Base-by-base conservation (phyloP, 768 basidiomycete species). In the Tricholoma sp. region DNA sequence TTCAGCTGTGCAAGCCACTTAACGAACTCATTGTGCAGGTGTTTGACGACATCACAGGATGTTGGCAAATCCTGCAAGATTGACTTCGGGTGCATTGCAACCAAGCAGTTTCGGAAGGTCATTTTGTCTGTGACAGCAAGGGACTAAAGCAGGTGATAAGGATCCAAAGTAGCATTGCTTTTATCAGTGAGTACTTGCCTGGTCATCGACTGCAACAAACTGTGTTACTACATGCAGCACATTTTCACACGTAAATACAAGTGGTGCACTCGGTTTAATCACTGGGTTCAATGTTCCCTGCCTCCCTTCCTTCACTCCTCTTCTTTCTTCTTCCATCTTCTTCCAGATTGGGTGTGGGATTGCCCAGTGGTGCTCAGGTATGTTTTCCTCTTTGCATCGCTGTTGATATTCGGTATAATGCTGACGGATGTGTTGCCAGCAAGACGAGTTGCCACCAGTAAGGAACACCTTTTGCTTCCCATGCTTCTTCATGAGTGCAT, bases 131-230 rank as follows among this genome's bases (percentile, higher is more conserved):
- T 9, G 8, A 36, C 13, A 13, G 8, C 9, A 36, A 36, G 34
- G 34, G 34, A 36, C 34, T 36, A 36, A 36, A 3, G 34, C 34
- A 36, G 34, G 34, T 36, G 34, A 13, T 36, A 13, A 36, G 34
- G 10, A 36, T 36, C 9, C 34, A 36, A 36, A 13, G 13, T 10
- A 10, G 3, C 9, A 13, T 36, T 36, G 10, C 13, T 9, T 36
- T 10, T 2, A 9, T 36, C 10, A 36, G 34, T 36, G 13, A 9
- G 9, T 33, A 65, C 65, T n/a, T n/a, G n/a, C n/a, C 56, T 62
- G 59, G 36, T 65, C 60, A 52, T 61, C 53, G 29, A 52, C 58
- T 11, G 57, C 57, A 24, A 64, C 54, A 54, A 55, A 62, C 28
- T 59, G 45, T 13, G 64, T 44, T 12, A 65, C 53, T 13, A 50